Percentiles rank a stretch among this genome's conserved stretches.
phyloP scores from a whole-genome alignment of 2,329 filamentous ascomycete species.

The Exophiala xenobiotica region DNA sequence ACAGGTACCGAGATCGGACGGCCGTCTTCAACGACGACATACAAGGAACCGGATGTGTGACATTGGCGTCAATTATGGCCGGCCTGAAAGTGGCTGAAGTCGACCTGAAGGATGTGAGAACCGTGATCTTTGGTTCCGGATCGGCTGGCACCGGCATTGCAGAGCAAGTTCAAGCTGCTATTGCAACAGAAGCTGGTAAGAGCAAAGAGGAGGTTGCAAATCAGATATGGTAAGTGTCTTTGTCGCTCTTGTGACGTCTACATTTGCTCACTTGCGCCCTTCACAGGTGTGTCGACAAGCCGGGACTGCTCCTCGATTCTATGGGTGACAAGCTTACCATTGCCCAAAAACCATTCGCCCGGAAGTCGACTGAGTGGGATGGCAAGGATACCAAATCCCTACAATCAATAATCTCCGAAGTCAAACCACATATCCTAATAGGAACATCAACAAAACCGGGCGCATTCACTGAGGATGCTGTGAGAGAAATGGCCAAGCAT shows the following conservation, averaged over 20 bases:
- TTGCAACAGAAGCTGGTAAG: constrained; percentile 65
- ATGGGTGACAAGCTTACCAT: constrained; percentile 61
- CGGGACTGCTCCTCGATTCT: constrained; percentile 68
- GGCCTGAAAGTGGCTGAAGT: constrained; percentile 68
- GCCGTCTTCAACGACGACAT: constrained; percentile 91
- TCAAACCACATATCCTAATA: constrained; percentile 78
- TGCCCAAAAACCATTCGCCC: constrained; percentile 68
- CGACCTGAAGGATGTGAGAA: constrained; percentile 65
- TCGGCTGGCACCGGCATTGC: constrained; percentile 83
- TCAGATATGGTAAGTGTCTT: too few relatives aligned
- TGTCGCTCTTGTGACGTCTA: too few relatives aligned
- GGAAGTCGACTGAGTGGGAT: constrained; percentile 45
- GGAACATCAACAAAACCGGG: constrained; percentile 78
- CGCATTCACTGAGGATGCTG: constrained; percentile 71
- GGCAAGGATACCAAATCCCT: constrained; percentile 57
- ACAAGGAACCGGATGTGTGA: constrained; percentile 85
- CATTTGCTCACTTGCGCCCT: too few relatives aligned
- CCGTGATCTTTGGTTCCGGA: constrained; percentile 77
- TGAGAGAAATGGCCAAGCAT: constrained; percentile 73
- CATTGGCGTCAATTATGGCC: constrained; percentile 76
- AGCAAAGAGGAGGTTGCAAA: constrained; percentile 71
- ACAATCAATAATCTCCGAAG: constrained; percentile 65
- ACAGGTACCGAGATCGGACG: constrained; percentile 70
- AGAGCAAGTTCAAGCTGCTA: constrained; percentile 78
- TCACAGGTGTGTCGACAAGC: constrained; percentile 82